Conservation (phyloP, 1,284 basidiomycete genomes). For the Boletellus sp. region DNA sequence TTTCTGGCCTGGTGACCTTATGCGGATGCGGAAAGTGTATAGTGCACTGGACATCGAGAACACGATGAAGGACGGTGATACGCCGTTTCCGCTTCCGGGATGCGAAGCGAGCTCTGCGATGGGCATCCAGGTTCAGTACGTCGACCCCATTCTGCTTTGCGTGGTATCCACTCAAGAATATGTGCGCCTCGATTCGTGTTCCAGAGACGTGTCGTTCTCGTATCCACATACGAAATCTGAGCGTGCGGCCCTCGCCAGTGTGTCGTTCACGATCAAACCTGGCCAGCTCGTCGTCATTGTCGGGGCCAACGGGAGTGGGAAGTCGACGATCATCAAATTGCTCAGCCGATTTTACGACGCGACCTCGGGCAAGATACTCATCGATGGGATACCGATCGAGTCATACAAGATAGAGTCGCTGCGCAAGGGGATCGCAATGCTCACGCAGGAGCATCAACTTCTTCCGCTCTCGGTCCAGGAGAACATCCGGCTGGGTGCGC, state of each 20-base stretch:
- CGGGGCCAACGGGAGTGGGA: conserved; percentile 83
- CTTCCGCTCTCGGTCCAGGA: conserved; percentile 84
- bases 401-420: conserved; percentile 65
- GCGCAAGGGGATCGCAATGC: conserved; percentile 77
- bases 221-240: conserved; percentile 44
- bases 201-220: conserved; percentile 43
- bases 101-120: conserved; percentile 29
- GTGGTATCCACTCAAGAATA: not conserved
- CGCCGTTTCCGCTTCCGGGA: conserved; percentile 18
- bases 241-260: conserved; percentile 36
- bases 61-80: conserved; percentile 24
- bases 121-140: conserved; percentile 36
- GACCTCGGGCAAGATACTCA: conserved; percentile 52
- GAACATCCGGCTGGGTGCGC: conserved; percentile 63
- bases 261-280: conserved; percentile 43
- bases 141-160: not conserved
- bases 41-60: conserved; percentile 13
- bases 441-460: conserved; percentile 79
- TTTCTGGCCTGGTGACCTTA: conserved; percentile 11
- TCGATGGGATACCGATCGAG: conserved; percentile 52
- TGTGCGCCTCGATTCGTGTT: too few relatives aligned
- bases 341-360: conserved; percentile 86
- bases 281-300: conserved; percentile 61
- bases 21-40: conserved; percentile 21
- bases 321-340: conserved; percentile 80